Percentiles rank a stretch among this genome's conserved stretches.
phyloP scores from a whole-genome alignment of 305 asterid species.

The Fraxinus nigra region DNA sequence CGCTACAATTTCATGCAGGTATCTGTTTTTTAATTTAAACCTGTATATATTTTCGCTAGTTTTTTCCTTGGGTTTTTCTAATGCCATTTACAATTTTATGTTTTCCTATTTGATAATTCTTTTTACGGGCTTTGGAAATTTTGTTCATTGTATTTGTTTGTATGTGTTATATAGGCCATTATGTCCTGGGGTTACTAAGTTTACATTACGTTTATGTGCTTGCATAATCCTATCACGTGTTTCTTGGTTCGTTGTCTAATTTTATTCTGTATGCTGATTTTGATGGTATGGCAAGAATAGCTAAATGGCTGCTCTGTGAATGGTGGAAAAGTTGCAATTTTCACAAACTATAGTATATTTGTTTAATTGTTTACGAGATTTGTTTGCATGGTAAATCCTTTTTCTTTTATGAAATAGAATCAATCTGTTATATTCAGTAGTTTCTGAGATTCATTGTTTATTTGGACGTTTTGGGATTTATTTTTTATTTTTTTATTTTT shows the following conservation, averaged over 20 bases:
- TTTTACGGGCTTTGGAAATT: background rate
- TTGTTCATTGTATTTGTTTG: background rate
- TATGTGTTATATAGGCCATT: background rate
- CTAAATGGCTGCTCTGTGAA: background rate
- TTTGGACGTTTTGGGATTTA: background rate
- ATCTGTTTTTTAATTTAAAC: background rate
- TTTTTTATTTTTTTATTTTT: too few species aligned
- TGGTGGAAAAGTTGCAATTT: background rate
- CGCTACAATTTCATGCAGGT: constrained; percentile 99
- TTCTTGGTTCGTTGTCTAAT: background rate
- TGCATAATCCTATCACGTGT: background rate
- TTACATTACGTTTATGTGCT: background rate
- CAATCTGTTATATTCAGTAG: background rate
- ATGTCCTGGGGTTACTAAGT: background rate
- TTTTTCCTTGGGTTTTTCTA: background rate
- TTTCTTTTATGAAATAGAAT: background rate
- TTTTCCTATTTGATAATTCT: background rate
- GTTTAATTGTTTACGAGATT: background rate
- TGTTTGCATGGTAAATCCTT: background rate
- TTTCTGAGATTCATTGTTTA: background rate
- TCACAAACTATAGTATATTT: background rate
- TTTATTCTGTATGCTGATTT: background rate
- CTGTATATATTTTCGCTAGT: background rate
- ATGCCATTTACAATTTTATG: background rate
- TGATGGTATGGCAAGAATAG: background rate